Base-by-base conservation (phyloP, 2,329 filamentous ascomycete genomes). In the Cordyceps farinosa region DNA sequence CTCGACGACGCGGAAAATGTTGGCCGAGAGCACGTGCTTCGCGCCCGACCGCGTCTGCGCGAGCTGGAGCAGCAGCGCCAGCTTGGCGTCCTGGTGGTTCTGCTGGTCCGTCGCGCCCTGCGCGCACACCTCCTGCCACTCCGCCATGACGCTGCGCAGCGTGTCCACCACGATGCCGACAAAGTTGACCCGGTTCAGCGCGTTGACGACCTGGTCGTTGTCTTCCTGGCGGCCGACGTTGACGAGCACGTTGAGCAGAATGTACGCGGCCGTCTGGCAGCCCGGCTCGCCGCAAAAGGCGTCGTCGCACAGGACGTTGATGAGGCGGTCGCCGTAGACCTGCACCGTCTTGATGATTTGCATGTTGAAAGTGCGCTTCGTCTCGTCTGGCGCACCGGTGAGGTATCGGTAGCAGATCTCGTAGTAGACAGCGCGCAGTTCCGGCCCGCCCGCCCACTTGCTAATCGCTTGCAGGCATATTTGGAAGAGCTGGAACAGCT, bases 221-320 rank as follows among this genome's bases (percentile, higher is more conserved):
- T 87, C 83, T 70, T 94, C 89, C 42, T 86, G 82, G 61, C 86
- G 87, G 52, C 89, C 90, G 59, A 97, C 79, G 50, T 87, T 85
- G 38, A 96, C 87, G 15, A 98, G 77, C 1, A 90, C 85, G 61
- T 90, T 88, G 40, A 99, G 81, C n/a, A 98, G 82, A 44, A 97
- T 84, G 50, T 98, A 80, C 11, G 95, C 92, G 1, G 94, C 89
- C 3, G 96, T 87, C 71, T 96, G 90, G 74, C 91, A 96, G 13
- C 83, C 85, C 44, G 90, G 84, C 70, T 94, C 90, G 45, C 92
- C 92, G 64, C 90, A 88, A 73, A 93, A 94, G 27, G 92, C 93
- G 77, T 99, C 95, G 71, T 99, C 95, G 72, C 93, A 97, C 50
- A 97, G 82, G 32, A 92, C 87, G 69, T 94, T 92, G 65, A 98